Evolutionary conservation across 352 stramenopile species (phyloP), one percentile per base, ranked within the genome.

Genomic region (Pythium pectinolyticum): DNA sequence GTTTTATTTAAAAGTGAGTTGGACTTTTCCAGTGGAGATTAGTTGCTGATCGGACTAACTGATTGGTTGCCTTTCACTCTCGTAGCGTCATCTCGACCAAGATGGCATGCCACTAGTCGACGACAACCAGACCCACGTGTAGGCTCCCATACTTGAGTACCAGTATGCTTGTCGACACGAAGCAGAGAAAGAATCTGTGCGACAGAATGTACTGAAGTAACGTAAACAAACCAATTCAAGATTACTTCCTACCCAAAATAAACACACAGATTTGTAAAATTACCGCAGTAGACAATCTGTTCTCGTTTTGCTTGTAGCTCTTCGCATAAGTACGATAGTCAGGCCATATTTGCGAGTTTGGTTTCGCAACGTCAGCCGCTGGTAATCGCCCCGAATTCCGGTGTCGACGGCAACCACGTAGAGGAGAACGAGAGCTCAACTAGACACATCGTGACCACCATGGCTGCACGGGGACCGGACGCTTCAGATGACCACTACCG

Each of bases 1-100:
- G 69, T 94, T 81, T 66, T 94, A 92, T 78, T 82, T 94, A 72
- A 91, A 94, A 77, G 84, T 94, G 60, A 20, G 69, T 62, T 20
- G 49, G 9, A 22, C 25, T 50, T n/a, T n/a, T n/a, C n/a, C n/a
- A n/a, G n/a, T n/a, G n/a, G n/a, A n/a, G n/a, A n/a, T n/a, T n/a
- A n/a, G n/a, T n/a, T n/a, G n/a, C n/a, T n/a, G n/a, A n/a, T n/a
- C n/a, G n/a, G n/a, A n/a, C n/a, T n/a, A n/a, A n/a, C n/a, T n/a
- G n/a, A n/a, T n/a, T n/a, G n/a, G 9, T 17, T 30, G 20, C 30
- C 15, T 14, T 22, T 24, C 20, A 22, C 15, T 48, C n/a, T 14
- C 19, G 10, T 24, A 70, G 63, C 63, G 63, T 41, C 63, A 70
- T 35, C 50, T 70, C 19, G 63, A 70, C 20, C 53, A 63, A 22